Conservation (phyloP, 108 stramenopile genomes). For the Fragilaria crotonensis region DNA sequence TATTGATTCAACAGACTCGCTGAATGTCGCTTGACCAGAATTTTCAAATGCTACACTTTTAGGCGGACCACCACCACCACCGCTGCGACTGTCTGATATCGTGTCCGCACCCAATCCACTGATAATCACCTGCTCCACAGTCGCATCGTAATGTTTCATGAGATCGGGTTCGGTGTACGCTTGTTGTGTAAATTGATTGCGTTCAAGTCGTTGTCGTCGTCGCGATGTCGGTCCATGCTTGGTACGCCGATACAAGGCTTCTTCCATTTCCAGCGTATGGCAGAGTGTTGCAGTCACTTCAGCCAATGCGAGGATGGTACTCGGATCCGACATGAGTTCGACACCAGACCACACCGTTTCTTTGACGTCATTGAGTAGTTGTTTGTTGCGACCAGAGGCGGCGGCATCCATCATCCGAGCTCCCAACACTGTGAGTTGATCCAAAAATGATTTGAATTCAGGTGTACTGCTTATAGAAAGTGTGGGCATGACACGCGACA, state of each 20-base stretch:
- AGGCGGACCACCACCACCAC: not conserved
- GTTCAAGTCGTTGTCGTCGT: not conserved
- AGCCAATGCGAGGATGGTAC: slow-evolving; percentile 58
- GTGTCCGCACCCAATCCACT: slow-evolving; percentile 22
- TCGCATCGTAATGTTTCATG: slow-evolving; percentile 19
- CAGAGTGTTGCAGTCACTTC: slow-evolving; percentile 80
- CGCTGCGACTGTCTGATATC: not conserved
- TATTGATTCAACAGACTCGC: too few species aligned
- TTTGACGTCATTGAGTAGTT: slow-evolving; percentile 40
- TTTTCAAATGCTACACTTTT: not conserved
- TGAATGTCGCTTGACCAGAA: too few species aligned
- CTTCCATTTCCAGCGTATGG: slow-evolving; percentile 68
- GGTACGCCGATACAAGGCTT: slow-evolving; percentile 16
- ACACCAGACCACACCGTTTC: slow-evolving; percentile 41
- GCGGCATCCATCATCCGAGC: slow-evolving; percentile 54
- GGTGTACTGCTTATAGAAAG: slow-evolving; percentile 32
- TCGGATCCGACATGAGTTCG: slow-evolving; percentile 49
- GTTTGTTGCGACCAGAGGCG: slow-evolving; percentile 51
- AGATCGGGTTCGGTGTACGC: slow-evolving; percentile 6
- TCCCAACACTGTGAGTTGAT: slow-evolving; percentile 45
- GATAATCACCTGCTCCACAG: slow-evolving; percentile 36
- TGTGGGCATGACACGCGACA: not conserved
- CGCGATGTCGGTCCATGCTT: not conserved
- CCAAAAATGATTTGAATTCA: slow-evolving; percentile 45
- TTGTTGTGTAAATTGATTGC: slow-evolving; percentile 1